These are phyloP conservation scores for Cantharellus anzutake DNA, from an alignment of 768 basidiomycete genomes.

Conservation along the genomic window DNA sequence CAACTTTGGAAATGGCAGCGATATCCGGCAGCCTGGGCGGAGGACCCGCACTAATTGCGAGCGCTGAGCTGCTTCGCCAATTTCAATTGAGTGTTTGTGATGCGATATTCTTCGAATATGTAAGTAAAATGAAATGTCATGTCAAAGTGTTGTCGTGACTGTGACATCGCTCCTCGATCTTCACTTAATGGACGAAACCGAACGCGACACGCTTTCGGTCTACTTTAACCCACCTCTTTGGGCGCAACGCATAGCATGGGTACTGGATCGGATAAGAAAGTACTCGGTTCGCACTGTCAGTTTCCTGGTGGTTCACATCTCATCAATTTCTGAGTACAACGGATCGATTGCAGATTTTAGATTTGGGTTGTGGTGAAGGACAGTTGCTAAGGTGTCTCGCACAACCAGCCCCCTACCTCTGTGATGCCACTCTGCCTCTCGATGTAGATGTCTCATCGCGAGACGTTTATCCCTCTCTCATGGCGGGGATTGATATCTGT, in stretches of 20 bases:
- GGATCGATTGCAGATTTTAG: conserved; percentile 28
- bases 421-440: conserved; percentile 4
- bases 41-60: no score
- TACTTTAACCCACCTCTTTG: conserved; percentile 49
- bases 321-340: neutral
- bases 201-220: conserved; percentile 26
- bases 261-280: conserved; percentile 39
- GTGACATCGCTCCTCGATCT: no score
- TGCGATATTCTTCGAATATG: no score
- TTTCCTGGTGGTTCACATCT: neutral
- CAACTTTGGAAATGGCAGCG: no score
- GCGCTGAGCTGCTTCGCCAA: no score
- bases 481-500: conserved; percentile 56
- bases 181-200: no score
- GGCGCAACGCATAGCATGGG: conserved; percentile 54
- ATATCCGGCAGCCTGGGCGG: no score
- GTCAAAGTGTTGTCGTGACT: no score
- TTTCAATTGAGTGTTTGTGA: no score
- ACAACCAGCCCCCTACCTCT: conserved; percentile 36
- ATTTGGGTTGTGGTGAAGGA: conserved; percentile 75
- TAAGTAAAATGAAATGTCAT: no score
- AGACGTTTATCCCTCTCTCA: conserved; percentile 32
- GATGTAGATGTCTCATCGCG: conserved; percentile 10
- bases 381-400: conserved; percentile 47
- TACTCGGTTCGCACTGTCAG: conserved; percentile 36